Percentiles rank a stretch among this genome's conserved stretches.
Conservation (phyloP, 2,329 filamentous ascomycete genomes). For the Paraphoma chrysanthemicola region DNA sequence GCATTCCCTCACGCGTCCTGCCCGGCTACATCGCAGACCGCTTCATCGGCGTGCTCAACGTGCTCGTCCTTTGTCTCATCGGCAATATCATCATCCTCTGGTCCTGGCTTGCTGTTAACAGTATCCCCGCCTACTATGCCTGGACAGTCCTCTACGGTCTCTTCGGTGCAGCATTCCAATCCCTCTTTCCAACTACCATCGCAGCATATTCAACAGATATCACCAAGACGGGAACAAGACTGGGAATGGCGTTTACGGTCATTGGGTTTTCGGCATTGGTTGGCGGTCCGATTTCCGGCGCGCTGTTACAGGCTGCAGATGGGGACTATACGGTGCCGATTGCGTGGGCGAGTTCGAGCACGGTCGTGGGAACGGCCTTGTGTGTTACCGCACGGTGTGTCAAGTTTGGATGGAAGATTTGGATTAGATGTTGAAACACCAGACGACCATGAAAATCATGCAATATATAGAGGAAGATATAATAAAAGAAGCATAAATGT, state of each 20-base stretch:
- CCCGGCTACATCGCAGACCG: conserved; percentile 63
- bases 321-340: conserved; percentile 34
- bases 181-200: conserved; percentile 51
- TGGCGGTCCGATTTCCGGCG: conserved; percentile 62
- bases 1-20: conserved; percentile 60
- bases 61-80: conserved; percentile 61
- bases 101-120: conserved; percentile 65
- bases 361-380: conserved; percentile 19
- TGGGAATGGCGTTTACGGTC: conserved; percentile 63
- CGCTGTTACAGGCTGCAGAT: conserved; percentile 54
- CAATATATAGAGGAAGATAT: too few relatives aligned
- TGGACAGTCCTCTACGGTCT: conserved; percentile 72
- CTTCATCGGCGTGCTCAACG: conserved; percentile 65
- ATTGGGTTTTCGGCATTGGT: conserved; percentile 58
- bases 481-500: too few relatives aligned
- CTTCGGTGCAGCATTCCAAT: conserved; percentile 53
- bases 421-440: conserved; percentile 23
- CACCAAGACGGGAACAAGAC: conserved; percentile 50
- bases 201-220: conserved; percentile 43
- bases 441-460: too few relatives aligned
- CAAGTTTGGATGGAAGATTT: conserved; percentile 32
- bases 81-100: conserved; percentile 55
- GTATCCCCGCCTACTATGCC: conserved; percentile 61
- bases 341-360: conserved; percentile 29
- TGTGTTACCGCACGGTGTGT: conserved; percentile 22